Percentiles rank a stretch among this genome's conserved stretches.
These are phyloP conservation scores for Cutaneotrichosporon cyanovorans DNA, from an alignment of 1,284 basidiomycete genomes.

Conservation along the genomic window DNA sequence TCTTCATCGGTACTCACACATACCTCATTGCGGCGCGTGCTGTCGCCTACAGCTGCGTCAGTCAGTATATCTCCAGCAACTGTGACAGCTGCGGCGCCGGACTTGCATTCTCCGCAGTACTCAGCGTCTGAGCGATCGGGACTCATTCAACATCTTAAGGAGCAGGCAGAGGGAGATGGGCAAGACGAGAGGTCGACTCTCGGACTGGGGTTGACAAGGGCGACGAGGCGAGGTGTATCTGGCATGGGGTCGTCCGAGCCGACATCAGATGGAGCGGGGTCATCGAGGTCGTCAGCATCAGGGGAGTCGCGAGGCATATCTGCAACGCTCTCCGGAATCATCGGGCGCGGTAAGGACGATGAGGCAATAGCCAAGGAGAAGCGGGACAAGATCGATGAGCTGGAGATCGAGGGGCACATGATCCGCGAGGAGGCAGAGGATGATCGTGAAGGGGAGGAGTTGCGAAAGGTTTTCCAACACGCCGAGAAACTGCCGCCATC, in stretches of 20 bases:
- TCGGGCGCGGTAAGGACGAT: slow-evolving; percentile 2
- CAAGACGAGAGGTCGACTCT: slow-evolving; percentile 17
- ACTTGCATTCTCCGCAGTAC: slow-evolving; percentile 14
- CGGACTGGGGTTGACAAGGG: slow-evolving; percentile 25
- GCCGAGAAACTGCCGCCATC: too few relatives aligned
- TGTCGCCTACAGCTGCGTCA: slow-evolving; percentile 23
- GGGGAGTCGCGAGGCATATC: background rate
- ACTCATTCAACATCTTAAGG: slow-evolving; percentile 30
- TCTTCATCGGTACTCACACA: slow-evolving; percentile 27
- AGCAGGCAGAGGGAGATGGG: slow-evolving; percentile 15
- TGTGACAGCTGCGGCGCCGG: slow-evolving; percentile 18
- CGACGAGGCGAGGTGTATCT: slow-evolving; percentile 23
- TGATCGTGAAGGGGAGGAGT: slow-evolving; percentile 19
- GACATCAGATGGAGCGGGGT: background rate
- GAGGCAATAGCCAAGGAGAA: slow-evolving; percentile 13
- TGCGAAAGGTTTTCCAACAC: background rate
- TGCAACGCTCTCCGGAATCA: background rate
- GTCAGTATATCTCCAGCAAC: slow-evolving; percentile 7
- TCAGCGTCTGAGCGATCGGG: slow-evolving; percentile 17
- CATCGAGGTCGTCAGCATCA: background rate
- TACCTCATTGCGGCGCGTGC: slow-evolving; percentile 18
- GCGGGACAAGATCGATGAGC: slow-evolving; percentile 27
- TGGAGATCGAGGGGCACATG: slow-evolving; percentile 37
- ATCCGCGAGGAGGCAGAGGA: slow-evolving; percentile 25
- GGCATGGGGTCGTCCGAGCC: slow-evolving; percentile 30